A percentile compares a stretch with the other conserved stretches of the same genome.
Evolutionary conservation across 768 basidiomycete genomes (phyloP).

Genomic region (Leccinum boreale): DNA sequence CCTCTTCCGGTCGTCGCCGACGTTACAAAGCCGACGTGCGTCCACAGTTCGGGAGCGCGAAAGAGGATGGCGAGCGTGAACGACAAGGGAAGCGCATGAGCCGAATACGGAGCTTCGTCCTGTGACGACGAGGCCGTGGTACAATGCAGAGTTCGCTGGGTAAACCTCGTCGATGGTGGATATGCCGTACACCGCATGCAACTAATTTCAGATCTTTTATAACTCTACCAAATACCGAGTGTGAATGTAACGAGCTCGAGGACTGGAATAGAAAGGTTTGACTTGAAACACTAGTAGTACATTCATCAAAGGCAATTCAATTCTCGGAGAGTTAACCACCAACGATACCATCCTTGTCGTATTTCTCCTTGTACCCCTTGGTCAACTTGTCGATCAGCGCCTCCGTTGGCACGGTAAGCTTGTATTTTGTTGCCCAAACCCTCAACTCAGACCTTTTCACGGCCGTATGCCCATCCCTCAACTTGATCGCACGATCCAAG

Average conservation of each 20-base stretch:
- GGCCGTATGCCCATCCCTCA: not conserved
- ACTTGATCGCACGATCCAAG: not conserved
- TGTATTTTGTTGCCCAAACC: constrained; percentile 1
- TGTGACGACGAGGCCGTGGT: constrained; percentile 78
- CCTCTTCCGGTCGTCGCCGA: too few relatives aligned
- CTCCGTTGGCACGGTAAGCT: not conserved
- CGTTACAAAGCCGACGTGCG: too few relatives aligned
- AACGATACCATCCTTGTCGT: not conserved
- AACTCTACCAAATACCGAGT: too few relatives aligned
- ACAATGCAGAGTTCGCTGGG: too few relatives aligned
- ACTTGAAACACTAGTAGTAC: not conserved
- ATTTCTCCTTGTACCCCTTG: not conserved
- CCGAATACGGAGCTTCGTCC: constrained; percentile 35
- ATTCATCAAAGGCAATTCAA: not conserved
- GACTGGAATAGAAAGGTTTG: too few relatives aligned
- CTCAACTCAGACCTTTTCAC: constrained; percentile 7
- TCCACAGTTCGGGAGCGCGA: too few relatives aligned
- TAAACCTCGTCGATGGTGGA: too few relatives aligned
- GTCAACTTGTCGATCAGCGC: not conserved
- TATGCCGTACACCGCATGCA: too few relatives aligned
- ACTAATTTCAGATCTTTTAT: too few relatives aligned
- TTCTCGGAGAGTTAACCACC: not conserved
- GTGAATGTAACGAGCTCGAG: too few relatives aligned
- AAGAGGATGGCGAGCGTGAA: too few relatives aligned
- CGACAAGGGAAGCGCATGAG: too few relatives aligned